Evolutionary conservation across 2,329 filamentous ascomycete species (phyloP), one percentile per base, ranked within the genome.

Genomic region (Apiospora hydei): DNA sequence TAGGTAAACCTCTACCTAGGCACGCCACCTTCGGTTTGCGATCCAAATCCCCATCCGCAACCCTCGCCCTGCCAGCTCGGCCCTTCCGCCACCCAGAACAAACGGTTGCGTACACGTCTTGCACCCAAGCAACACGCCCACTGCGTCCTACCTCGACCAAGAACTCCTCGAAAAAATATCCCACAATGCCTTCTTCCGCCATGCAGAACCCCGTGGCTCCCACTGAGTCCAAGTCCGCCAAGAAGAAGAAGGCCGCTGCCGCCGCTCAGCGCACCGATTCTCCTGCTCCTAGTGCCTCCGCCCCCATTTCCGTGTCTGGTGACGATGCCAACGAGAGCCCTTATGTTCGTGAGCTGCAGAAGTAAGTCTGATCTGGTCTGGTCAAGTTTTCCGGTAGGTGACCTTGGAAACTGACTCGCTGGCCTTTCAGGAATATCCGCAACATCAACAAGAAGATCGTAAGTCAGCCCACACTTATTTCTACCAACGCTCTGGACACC

Each of bases 401-500:
- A 67, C 70, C 10, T 66, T 71, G 30, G 66, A 71, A 61, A 66
- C 75, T 77, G 73, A 77, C 73, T 26, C 41, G 53, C 41, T 67
- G 66, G 64, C 43, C 34, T 75, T 16, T 34, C 76, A 98, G 95
- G 88, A 94, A 90, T 83, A 93, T 98, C 78, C 95, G 96, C 80
- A 97, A 96, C 83, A 86, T 96, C 79, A 93, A 91, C 87, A 98
- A 98, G 89, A 98, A 98, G 85, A 91, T 98, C 79, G 94, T 97
- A 84, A 85, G 93, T 86, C 71, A 6, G 46, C 57, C 11, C 18
- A 10, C 57, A 38, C 24, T 41, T 24, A 18, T 14, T 14, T n/a
- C 57, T 18, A 14, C 57, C 34, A 24, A 11, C 34, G 14, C 57
- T 41, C 21, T 64, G 57, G 3, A 64, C 18, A 11, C 18, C 30